Conservation (phyloP, 495 filamentous ascomycete species). For the Pseudotulostoma volvatum region DNA sequence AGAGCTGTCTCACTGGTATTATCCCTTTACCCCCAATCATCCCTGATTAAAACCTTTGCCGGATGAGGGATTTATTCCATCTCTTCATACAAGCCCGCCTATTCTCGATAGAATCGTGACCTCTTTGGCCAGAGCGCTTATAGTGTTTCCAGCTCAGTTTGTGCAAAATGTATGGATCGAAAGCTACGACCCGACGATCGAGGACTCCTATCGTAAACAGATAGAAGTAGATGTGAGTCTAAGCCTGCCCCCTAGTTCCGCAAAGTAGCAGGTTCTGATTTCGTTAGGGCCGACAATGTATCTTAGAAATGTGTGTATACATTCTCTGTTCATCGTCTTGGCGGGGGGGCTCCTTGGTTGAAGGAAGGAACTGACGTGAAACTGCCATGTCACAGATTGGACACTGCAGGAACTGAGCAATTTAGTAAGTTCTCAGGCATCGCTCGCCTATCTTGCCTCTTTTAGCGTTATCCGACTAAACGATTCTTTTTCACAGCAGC, state of each 20-base stretch:
- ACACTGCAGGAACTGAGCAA: slow-evolving; percentile 95
- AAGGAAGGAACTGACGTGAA: neutral
- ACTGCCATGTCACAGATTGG: slow-evolving; percentile 41
- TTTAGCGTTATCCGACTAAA: slow-evolving; percentile 23
- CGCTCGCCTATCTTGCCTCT: no score
- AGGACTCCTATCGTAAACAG: slow-evolving; percentile 92
- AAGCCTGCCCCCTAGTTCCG: neutral
- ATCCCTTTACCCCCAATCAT: slow-evolving; percentile 3
- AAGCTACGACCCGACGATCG: slow-evolving; percentile 96
- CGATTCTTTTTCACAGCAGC: slow-evolving; percentile 32
- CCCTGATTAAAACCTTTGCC: neutral
- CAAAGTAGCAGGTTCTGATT: slow-evolving; percentile 11
- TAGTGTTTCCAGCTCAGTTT: slow-evolving; percentile 63
- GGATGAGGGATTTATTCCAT: neutral
- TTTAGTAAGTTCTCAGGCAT: slow-evolving; percentile 77
- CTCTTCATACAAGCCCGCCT: no score
- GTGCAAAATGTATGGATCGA: slow-evolving; percentile 99
- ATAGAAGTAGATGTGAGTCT: slow-evolving; percentile 78
- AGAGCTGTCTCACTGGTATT: slow-evolving; percentile 93
- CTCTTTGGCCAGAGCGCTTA: neutral
- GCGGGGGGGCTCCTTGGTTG: neutral
- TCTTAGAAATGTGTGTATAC: slow-evolving; percentile 83
- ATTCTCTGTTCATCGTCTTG: no score
- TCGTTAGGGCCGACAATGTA: slow-evolving; percentile 74
- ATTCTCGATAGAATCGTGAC: no score